These are phyloP conservation scores for Phaeosphaeria sp. DNA, from an alignment of 2,329 filamentous ascomycete genomes.

Conservation along the genomic window DNA sequence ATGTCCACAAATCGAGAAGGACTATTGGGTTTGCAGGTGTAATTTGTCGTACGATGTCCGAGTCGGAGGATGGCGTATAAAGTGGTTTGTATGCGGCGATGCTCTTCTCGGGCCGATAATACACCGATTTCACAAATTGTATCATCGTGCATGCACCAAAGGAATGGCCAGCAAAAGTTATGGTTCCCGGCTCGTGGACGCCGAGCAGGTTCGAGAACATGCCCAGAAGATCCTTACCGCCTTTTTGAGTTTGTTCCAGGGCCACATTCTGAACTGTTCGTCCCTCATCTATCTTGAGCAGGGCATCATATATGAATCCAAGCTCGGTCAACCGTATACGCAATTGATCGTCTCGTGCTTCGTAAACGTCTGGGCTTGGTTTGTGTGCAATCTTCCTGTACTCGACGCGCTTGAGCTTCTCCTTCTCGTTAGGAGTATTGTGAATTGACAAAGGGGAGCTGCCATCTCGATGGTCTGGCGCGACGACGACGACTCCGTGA, in stretches of 20 bases:
- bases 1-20: slow-evolving; percentile 81
- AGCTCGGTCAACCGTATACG: slow-evolving; percentile 81
- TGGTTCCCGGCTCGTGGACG: slow-evolving; percentile 72
- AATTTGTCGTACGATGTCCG: slow-evolving; percentile 68
- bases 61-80: slow-evolving; percentile 64
- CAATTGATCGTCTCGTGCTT: slow-evolving; percentile 72
- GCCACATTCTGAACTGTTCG: slow-evolving; percentile 54
- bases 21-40: slow-evolving; percentile 70
- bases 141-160: slow-evolving; percentile 78
- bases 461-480: slow-evolving; percentile 83
- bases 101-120: slow-evolving; percentile 63
- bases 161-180: slow-evolving; percentile 80
- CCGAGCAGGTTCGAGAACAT: slow-evolving; percentile 69
- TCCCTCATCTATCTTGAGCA: slow-evolving; percentile 70
- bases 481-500: slow-evolving; percentile 80
- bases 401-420: slow-evolving; percentile 50
- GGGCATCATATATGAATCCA: slow-evolving; percentile 70
- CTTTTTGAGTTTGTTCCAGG: slow-evolving; percentile 47
- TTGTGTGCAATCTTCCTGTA: slow-evolving; percentile 64
- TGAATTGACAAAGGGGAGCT: slow-evolving; percentile 78
- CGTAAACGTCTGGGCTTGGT: slow-evolving; percentile 69
- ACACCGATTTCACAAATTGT: slow-evolving; percentile 81
- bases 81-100: slow-evolving; percentile 61
- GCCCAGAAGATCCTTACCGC: slow-evolving; percentile 56
- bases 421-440: slow-evolving; percentile 60